Evolutionary conservation across 306 rosid genomes (phyloP), one percentile per base, ranked within the genome.

Genomic region (Citrullus colocynthis): DNA sequence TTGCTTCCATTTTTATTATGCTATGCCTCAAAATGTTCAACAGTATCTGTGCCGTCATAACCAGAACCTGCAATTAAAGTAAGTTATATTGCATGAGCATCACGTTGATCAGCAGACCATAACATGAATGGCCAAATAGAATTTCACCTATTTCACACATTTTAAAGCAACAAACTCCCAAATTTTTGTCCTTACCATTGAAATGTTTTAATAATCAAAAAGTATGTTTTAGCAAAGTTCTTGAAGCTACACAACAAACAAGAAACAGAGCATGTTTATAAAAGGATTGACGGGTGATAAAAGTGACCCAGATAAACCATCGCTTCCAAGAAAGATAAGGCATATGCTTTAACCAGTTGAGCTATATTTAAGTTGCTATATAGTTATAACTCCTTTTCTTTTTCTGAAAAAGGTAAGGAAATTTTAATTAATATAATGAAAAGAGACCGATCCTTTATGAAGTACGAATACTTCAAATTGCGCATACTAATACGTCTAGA

Each of bases 21-120:
- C 99, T 95, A 85, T 95, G 99, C 85, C 99, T 89, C 90, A 95
- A 88, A 85, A 95, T 95, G 92, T 95, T 95, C 88, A 95, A 82
- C 70, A 95, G 91, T 87, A 95, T 95, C 84, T 95, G 99, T 78
- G 99, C 99, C 12, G 99, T 95, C 99, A 95, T 95, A 79, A 95
- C 97, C 78, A 95, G 86, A 80, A 95, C 99, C 99, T 95, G 85
- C 81, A 88, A 36, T 49, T 49, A 21, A 73, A 73, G 60, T 14
- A 48, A 72, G 60, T 70, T n/a, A 21, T 9, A 70, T 6, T 70
- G 36, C 52, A 14, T 45, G 52, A n/a, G 10, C 76, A 49, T 39
- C 76, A 49, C 4, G 20, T 44, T 21, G 32, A 24, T 48, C 9
- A 49, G 42, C 3, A 39, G 11, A 70, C 75, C 75, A 44, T 36